A percentile compares a stretch with the other conserved stretches of the same genome.
phyloP scores from a whole-genome alignment of 345 rosid genomes.

The Acer saccharum region DNA sequence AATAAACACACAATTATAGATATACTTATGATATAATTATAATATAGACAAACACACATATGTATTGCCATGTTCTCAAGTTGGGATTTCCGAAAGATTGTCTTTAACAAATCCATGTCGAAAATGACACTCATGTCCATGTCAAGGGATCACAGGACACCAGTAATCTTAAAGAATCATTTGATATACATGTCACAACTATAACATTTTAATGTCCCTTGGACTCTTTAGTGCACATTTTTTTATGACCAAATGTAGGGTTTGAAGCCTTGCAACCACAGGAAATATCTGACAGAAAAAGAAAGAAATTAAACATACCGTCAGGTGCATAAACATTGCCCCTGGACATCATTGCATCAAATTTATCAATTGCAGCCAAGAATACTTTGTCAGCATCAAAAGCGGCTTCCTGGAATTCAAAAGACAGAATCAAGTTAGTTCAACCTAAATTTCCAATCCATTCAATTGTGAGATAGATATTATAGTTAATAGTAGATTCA shows the following conservation, averaged over 20 bases:
- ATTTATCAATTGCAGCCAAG: constrained; percentile 75
- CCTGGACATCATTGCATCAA: constrained; percentile 68
- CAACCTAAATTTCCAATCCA: neutral
- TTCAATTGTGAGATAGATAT: neutral
- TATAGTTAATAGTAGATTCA: neutral
- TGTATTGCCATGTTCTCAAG: no score
- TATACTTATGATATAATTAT: no score
- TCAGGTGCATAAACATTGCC: constrained; percentile 64
- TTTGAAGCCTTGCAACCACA: neutral
- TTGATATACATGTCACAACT: neutral
- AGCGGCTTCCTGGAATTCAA: constrained; percentile 60
- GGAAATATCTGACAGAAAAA: neutral
- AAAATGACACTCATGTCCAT: neutral
- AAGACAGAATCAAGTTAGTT: neutral
- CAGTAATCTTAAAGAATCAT: neutral
- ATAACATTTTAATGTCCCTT: neutral
- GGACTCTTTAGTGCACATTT: neutral
- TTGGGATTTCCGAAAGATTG: neutral
- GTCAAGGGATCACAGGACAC: neutral
- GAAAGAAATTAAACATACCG: constrained; percentile 35
- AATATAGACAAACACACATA: no score
- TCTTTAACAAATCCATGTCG: neutral
- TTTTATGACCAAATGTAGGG: no score
- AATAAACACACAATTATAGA: neutral
- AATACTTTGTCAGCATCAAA: constrained; percentile 72